These are phyloP conservation scores for Diaporthe vaccinii DNA, from an alignment of 2,329 filamentous ascomycete genomes.

Conservation along the genomic window DNA sequence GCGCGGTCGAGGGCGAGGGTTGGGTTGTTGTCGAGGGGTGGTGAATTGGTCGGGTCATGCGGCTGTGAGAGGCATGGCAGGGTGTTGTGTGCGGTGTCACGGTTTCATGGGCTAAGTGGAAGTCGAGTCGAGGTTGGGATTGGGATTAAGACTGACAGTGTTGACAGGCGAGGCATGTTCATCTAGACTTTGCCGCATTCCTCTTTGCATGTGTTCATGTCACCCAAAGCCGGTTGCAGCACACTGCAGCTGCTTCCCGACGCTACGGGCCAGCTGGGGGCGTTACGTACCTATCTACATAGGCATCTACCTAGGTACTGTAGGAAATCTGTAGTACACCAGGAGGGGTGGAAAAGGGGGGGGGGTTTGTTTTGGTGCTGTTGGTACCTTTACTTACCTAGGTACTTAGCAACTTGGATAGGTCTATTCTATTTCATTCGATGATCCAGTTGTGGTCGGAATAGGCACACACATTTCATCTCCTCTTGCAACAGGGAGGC, in stretches of 20 bases:
- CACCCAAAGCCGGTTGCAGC: slow-evolving; percentile 11
- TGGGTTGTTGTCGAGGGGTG: neutral
- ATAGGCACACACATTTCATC: neutral
- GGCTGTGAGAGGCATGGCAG: slow-evolving; percentile 20
- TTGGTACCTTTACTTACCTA: neutral
- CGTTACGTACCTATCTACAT: neutral
- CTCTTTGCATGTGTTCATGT: slow-evolving; percentile 23
- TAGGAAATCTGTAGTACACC: neutral
- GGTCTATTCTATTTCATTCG: too few relatives aligned
- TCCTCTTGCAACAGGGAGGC: neutral
- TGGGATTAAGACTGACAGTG: neutral
- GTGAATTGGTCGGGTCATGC: neutral
- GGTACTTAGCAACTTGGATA: neutral
- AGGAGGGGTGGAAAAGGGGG: neutral
- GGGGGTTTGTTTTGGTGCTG: neutral
- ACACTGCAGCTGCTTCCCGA: slow-evolving; percentile 27
- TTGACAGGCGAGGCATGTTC: slow-evolving; percentile 1
- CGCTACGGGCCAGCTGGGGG: slow-evolving; percentile 21
- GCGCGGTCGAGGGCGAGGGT: neutral
- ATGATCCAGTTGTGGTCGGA: neutral
- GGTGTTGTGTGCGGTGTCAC: neutral
- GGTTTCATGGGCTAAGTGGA: neutral
- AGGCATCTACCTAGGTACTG: too few relatives aligned
- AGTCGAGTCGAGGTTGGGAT: neutral
- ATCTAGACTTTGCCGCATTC: slow-evolving; percentile 24